Evolutionary conservation across 441 rosid species (phyloP), one percentile per base, ranked within the genome.

Genomic region (Codiaeum variegatum): DNA sequence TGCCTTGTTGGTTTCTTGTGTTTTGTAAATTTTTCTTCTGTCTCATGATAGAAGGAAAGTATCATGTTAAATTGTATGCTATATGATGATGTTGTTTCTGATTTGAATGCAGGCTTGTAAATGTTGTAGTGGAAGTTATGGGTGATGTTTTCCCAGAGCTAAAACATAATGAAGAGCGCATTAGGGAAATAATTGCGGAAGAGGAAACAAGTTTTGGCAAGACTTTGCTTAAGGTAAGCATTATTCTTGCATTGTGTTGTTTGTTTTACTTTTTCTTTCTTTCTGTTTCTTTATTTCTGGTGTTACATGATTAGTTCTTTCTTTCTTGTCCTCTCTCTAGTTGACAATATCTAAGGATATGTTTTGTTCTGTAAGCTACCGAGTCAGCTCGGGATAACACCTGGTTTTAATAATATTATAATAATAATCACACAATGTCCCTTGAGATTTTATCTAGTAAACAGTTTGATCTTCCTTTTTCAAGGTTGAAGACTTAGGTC

Each of bases 121-220:
- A 76, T 56, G 81, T 86, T 76, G 96, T 90, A 56, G 91, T 88
- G 47, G 77, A 83, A 78, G 83, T 86, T 69, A 89, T 93, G 97
- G 85, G 94, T n/a, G 89, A 91, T 81, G 85, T 89, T 75, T 96
- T 96, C 76, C 94, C 93, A 0, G 99, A 96, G 88, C 75, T 96
- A 80, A 89, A 85, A 80, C 90, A 90, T 73, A 90, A 89, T 79
- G 93, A 96, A 75, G 81, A 76, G 29, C 90, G 77, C 52, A 96
- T 96, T 67, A 86, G 76, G 46, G 91, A 89, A 72, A 81, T 88
- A 62, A 88, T 96, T 78, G 88, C 89, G 7, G 89, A 82, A 66
- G 99, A 96, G 79, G 99, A 96, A 85, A 83, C 88, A 58, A 96
- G 97, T 86, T 96, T 96, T 81, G 90, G 97, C 76, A 91, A 86